phyloP scores from a whole-genome alignment of 495 filamentous ascomycete species.

The Xylaria longipes region DNA sequence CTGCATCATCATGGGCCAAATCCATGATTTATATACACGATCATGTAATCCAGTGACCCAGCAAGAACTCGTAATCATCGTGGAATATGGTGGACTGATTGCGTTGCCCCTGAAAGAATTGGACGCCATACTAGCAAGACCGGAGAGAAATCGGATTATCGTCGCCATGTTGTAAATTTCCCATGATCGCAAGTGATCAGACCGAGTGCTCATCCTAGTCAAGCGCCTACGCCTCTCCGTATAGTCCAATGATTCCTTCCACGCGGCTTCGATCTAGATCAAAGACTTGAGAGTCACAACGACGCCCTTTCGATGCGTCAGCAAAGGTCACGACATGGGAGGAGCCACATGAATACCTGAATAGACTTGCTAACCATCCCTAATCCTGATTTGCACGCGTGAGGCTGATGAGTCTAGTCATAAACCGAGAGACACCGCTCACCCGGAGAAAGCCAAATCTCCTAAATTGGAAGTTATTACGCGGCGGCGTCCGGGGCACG shows the following conservation, averaged over 20 bases:
- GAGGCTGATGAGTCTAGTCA: conserved; percentile 12
- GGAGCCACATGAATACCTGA: conserved; percentile 6
- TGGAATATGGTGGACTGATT: not conserved
- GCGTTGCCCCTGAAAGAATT: not conserved
- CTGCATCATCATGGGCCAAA: not conserved
- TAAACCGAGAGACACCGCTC: not conserved
- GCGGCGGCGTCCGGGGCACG: not conserved
- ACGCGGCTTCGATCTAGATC: conserved; percentile 19
- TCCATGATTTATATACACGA: not conserved
- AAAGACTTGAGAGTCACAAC: not conserved
- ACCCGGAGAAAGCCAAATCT: conserved; percentile 8
- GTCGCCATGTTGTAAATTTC: conserved; percentile 8
- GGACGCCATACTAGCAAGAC: not conserved
- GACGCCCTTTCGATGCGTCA: not conserved
- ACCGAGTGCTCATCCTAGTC: conserved; percentile 2
- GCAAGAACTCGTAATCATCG: conserved; percentile 9
- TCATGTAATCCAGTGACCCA: not conserved
- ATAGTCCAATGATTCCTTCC: conserved; percentile 4
- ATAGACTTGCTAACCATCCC: not conserved
- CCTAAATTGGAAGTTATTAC: conserved; percentile 19
- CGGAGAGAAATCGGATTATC: not conserved
- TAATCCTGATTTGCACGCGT: not conserved
- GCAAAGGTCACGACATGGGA: conserved; percentile 3
- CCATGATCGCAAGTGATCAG: conserved; percentile 1
- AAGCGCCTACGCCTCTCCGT: conserved; percentile 8